Percentiles rank a stretch among this genome's conserved stretches.
These are phyloP conservation scores for Themeda triandra DNA, from an alignment of 176 grass and related monocot genomes.

Conservation along the genomic window DNA sequence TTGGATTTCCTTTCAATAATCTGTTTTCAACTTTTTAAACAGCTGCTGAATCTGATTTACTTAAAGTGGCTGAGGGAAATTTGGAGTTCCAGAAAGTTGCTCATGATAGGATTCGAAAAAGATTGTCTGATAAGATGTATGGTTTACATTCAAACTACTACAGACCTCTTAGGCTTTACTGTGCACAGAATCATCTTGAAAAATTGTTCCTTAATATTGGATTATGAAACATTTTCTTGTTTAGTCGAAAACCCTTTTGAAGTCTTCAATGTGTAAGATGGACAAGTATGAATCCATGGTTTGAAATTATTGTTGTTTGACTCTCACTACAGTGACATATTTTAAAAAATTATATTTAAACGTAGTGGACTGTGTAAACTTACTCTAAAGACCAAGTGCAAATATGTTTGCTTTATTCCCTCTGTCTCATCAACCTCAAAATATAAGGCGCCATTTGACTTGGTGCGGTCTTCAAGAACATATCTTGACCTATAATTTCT, in stretches of 20 bases:
- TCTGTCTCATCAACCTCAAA: background rate
- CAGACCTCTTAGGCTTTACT: slow-evolving; percentile 1
- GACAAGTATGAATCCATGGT: slow-evolving; percentile 10
- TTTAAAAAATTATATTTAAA: background rate
- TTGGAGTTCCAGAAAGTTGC: slow-evolving; percentile 56
- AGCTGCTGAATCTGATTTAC: slow-evolving; percentile 45
- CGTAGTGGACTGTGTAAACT: background rate
- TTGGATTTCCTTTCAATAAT: background rate
- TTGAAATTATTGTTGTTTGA: background rate
- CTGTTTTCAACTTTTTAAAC: slow-evolving; percentile 25
- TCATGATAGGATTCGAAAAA: slow-evolving; percentile 46
- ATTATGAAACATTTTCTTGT: slow-evolving; percentile 5
- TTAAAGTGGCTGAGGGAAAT: slow-evolving; percentile 55
- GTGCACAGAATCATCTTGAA: background rate
- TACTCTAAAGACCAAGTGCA: background rate
- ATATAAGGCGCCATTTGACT: background rate
- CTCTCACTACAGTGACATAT: background rate
- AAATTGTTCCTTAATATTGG: background rate
- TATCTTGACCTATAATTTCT: background rate
- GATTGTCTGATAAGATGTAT: slow-evolving; percentile 69
- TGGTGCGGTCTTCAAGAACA: background rate
- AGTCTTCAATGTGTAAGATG: background rate
- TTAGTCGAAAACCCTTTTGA: background rate
- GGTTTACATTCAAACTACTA: slow-evolving; percentile 18
- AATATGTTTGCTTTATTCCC: slow-evolving; percentile 3